Evolutionary conservation across 2,329 filamentous ascomycete species (phyloP).

Genomic region (Penicillium sp.): DNA sequence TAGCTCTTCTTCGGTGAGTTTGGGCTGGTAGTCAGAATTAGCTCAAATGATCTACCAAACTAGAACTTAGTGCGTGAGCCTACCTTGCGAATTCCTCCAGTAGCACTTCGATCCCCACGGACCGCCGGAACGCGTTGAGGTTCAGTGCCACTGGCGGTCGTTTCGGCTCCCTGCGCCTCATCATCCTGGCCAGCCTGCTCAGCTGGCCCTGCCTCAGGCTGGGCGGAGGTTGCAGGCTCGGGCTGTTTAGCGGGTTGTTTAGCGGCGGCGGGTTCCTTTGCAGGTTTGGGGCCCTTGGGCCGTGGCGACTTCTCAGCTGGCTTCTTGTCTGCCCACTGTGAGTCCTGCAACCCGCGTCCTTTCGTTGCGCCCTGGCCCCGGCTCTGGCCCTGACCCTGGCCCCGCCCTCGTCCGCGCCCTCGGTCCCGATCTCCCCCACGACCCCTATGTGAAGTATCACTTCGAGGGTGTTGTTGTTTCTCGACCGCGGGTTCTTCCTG

Average conservation of each 20-base stretch:
- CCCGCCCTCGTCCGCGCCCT: conserved; percentile 35
- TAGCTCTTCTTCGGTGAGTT: conserved; percentile 68
- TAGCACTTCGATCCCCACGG: conserved; percentile 58
- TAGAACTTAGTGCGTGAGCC: background rate
- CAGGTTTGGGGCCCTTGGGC: conserved; percentile 22
- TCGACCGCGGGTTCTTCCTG: conserved; percentile 22
- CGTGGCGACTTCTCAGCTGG: conserved; percentile 10
- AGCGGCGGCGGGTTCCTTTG: conserved; percentile 19
- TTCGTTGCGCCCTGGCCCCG: conserved; percentile 30
- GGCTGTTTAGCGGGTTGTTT: conserved; percentile 10
- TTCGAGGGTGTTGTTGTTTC: conserved; percentile 26
- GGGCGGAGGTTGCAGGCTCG: conserved; percentile 14
- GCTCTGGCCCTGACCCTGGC: conserved; percentile 36
- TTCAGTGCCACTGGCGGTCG: conserved; percentile 26
- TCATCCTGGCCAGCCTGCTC: conserved; percentile 16
- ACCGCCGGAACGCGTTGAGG: conserved; percentile 50
- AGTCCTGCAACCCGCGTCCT: conserved; percentile 18
- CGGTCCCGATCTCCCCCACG: conserved; percentile 38
- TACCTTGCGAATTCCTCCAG: conserved; percentile 56
- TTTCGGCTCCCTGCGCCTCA: conserved; percentile 17
- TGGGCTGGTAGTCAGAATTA: conserved; percentile 51
- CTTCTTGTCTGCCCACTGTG: conserved; percentile 24
- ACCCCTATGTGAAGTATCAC: conserved; percentile 32
- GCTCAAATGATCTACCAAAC: background rate
- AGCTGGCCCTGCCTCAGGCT: conserved; percentile 14